phyloP scores from a whole-genome alignment of 2,329 filamentous ascomycete genomes.

The Colletotrichum australisinense region DNA sequence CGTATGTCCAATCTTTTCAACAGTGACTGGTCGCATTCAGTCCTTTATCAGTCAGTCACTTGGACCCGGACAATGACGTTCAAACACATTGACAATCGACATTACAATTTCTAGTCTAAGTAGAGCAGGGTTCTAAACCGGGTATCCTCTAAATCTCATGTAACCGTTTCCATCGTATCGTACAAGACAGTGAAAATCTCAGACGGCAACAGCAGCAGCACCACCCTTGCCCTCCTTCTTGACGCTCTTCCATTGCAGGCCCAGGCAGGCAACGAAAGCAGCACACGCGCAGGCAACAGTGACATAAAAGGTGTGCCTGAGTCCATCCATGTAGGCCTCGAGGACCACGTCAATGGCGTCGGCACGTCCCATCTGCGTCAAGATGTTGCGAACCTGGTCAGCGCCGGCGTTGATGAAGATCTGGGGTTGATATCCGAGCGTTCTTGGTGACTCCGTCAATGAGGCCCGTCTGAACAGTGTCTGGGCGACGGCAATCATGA shows the following conservation, averaged over 20 bases:
- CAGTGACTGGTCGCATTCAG: no score
- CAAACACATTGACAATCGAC: no score
- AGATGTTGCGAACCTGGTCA: slow-evolving; percentile 58
- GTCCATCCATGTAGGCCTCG: slow-evolving; percentile 59
- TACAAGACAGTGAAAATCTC: neutral
- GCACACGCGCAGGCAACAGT: slow-evolving; percentile 58
- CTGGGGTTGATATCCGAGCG: slow-evolving; percentile 55
- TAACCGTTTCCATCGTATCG: slow-evolving; percentile 9
- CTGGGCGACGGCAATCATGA: slow-evolving; percentile 74
- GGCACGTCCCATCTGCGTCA: slow-evolving; percentile 53
- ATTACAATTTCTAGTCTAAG: slow-evolving; percentile 22
- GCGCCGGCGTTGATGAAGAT: slow-evolving; percentile 66
- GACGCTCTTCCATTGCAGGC: slow-evolving; percentile 65
- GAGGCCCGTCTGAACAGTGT: slow-evolving; percentile 76
- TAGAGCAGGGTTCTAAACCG: slow-evolving; percentile 9
- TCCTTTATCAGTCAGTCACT: no score
- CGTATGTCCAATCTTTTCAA: no score
- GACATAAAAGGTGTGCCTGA: slow-evolving; percentile 64
- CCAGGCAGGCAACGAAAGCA: slow-evolving; percentile 57
- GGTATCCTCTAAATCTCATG: slow-evolving; percentile 18
- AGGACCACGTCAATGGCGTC: slow-evolving; percentile 56
- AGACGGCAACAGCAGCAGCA: slow-evolving; percentile 40
- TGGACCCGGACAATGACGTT: no score
- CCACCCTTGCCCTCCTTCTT: slow-evolving; percentile 53
- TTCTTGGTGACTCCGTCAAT: slow-evolving; percentile 59